A percentile compares a stretch with the other conserved stretches of the same genome.
Evolutionary conservation across 805 yeast genomes (phyloP).

Genomic region (Schwanniomyces sp.): DNA sequence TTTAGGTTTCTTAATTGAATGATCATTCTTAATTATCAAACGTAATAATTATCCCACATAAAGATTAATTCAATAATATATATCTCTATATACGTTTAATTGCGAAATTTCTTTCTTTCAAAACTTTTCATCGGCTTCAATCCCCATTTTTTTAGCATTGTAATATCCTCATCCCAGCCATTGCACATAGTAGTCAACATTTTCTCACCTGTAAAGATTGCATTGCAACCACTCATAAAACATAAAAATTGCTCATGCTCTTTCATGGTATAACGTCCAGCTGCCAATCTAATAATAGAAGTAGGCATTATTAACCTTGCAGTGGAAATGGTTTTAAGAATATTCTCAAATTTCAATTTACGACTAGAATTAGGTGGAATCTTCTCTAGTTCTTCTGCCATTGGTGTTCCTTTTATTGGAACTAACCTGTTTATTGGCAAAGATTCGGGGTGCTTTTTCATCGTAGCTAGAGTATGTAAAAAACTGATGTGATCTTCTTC

Average conservation of each 20-base stretch:
- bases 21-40: too few relatives aligned
- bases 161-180: constrained; percentile 81
- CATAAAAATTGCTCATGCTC: constrained; percentile 74
- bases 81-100: background rate
- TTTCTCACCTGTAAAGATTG: constrained; percentile 76
- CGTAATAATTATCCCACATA: too few relatives aligned
- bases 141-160: constrained; percentile 71
- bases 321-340: constrained; percentile 70
- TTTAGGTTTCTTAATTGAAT: too few relatives aligned
- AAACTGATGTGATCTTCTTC: constrained; percentile 70
- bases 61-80: background rate
- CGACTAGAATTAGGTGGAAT: constrained; percentile 34
- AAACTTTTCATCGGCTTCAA: constrained; percentile 55
- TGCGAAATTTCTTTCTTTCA: constrained; percentile 5
- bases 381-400: constrained; percentile 52
- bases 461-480: constrained; percentile 61
- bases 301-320: constrained; percentile 75
- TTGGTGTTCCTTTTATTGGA: constrained; percentile 78
- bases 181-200: constrained; percentile 83
- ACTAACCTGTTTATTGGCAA: constrained; percentile 78
- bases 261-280: constrained; percentile 80
- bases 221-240: constrained; percentile 77
- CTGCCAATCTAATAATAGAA: constrained; percentile 71
- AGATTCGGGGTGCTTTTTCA: constrained; percentile 77
- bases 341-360: constrained; percentile 56